A percentile compares a stretch with the other conserved stretches of the same genome.
Conservation (phyloP, 192 early-diverging fungal genomes). For the Pilaira anomala region DNA sequence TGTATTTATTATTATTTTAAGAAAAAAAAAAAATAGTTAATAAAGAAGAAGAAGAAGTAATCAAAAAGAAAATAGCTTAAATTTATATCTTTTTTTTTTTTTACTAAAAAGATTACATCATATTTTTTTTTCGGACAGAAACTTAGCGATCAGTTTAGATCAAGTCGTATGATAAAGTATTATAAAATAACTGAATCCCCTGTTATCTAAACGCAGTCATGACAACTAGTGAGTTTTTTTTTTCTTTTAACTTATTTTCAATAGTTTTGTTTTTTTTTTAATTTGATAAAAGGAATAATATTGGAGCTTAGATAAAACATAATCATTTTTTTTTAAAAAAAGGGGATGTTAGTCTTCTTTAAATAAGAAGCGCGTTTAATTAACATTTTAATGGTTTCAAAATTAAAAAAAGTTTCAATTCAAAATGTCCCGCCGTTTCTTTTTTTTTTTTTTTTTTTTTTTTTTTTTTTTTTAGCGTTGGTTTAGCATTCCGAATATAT, state of each 20-base stretch:
- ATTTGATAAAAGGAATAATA: no score
- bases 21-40: background rate
- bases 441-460: no score
- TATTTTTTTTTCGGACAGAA: background rate
- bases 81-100: conserved; percentile 14
- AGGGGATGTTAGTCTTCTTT: no score
- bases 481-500: no score
- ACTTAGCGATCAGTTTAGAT: conserved; percentile 8
- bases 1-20: background rate
- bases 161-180: background rate
- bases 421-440: no score
- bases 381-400: no score
- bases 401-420: no score
- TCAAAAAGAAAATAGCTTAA: conserved; percentile 4
- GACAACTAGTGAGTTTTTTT: background rate
- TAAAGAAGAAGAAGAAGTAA: conserved; percentile 3
- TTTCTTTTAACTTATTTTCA: background rate
- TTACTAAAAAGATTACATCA: background rate
- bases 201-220: conserved; percentile 14
- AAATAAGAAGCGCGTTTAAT: no score
- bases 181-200: conserved; percentile 11
- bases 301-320: no score
- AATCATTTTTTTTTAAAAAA: no score
- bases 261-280: background rate
- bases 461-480: no score